Base-by-base conservation (phyloP, 75 land plant genomes). In the Larix kaempferi region DNA sequence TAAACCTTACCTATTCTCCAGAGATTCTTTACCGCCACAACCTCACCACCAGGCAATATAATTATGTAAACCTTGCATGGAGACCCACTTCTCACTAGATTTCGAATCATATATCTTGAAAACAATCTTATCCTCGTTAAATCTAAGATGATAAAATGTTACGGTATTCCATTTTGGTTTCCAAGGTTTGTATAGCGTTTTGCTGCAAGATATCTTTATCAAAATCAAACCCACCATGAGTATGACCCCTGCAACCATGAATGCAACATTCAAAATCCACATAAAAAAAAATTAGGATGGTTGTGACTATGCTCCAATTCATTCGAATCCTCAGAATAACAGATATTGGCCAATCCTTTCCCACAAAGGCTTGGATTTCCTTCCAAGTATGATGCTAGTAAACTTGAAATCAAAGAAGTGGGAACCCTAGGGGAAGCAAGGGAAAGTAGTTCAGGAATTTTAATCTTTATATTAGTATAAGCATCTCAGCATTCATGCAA, bases 1-100 rank as follows among this genome's bases (percentile, higher is more conserved):
- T 29, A 29, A 14, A 75, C 74, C 39, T 61, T 60, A 3, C 77
- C 77, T 49, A 56, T 59, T 21, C 59, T 79, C 16, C 61, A 35
- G 6, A 94, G 88, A 83, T 82, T 94, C 84, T 94, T 94, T 26
- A 94, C 89, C 29, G 88, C 91, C 55, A 91, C 84, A 23, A 80
- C 63, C 57, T 91, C 92, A 63, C 85, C 92, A 63, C 85, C 84
- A 11, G 84, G 84, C 56, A 93, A 76, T 17, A 67, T 78, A 39
- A 86, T 74, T 57, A 76, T 78, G 82, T 91, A 77, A 35, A 89
- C 92, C 60, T 79, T 89, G n/a, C 94, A 94, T 62, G 89, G 86
- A 56, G 81, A 77, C 33, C 94, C 92, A 74, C 84, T 74, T 57
- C 94, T 92, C 35, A 86, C 71, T 19, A 82, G 73, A 79, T 79